Conservation (phyloP, 2,329 filamentous ascomycete genomes). For the Calonectria montana region DNA sequence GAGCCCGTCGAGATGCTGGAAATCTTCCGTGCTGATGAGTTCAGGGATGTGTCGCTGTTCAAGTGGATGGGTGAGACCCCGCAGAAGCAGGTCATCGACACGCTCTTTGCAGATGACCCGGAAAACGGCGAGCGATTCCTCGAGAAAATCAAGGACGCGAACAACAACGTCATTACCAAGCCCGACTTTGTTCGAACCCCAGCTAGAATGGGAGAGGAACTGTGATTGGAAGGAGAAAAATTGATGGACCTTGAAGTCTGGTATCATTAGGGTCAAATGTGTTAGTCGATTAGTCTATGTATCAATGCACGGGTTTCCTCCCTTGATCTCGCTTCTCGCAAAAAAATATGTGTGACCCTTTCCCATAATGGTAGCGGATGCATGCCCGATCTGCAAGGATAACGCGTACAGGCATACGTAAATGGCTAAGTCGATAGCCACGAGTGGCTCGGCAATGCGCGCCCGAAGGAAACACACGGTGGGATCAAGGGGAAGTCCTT, state of each 20-base stretch:
- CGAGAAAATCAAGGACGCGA: slow-evolving; percentile 69
- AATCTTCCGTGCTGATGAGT: slow-evolving; percentile 78
- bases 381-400: background rate
- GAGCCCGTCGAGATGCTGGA: slow-evolving; percentile 82
- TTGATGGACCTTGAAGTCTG: background rate
- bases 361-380: background rate
- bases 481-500: background rate
- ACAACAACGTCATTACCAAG: slow-evolving; percentile 66
- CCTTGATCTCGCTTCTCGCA: background rate
- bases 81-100: slow-evolving; percentile 72
- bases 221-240: background rate
- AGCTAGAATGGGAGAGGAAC: background rate
- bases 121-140: slow-evolving; percentile 72
- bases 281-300: background rate
- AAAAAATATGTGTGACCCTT: background rate
- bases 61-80: slow-evolving; percentile 82
- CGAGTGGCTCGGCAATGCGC: background rate
- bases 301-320: background rate
- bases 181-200: slow-evolving; percentile 35
- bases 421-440: background rate
- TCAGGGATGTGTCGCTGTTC: slow-evolving; percentile 78
- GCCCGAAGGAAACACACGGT: background rate
- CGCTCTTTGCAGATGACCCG: slow-evolving; percentile 71
- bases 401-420: background rate
- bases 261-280: background rate